Conservation (phyloP, 2,329 filamentous ascomycete species). For the Pseudogymnoascus sp. region DNA sequence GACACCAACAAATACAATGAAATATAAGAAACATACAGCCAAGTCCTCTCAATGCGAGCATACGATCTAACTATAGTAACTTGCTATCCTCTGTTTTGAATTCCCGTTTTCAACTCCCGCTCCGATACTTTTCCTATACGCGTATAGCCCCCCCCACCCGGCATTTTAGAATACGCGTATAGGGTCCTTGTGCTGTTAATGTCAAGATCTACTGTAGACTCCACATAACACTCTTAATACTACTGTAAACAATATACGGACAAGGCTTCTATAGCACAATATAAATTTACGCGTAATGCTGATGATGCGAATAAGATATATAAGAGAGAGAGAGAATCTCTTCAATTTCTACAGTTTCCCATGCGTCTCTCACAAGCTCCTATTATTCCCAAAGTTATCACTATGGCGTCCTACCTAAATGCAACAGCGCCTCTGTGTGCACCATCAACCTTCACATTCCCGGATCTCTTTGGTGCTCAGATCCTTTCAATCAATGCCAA, state of each 20-base stretch:
- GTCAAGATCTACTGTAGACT: neutral
- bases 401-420: neutral
- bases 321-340: neutral
- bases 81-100: neutral
- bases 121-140: neutral
- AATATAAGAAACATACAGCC: neutral
- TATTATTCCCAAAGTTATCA: neutral
- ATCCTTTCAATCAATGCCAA: neutral
- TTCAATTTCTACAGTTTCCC: neutral
- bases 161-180: neutral
- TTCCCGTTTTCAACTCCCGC: neutral
- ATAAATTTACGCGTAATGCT: neutral
- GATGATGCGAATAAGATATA: neutral
- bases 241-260: neutral
- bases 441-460: neutral
- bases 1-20: neutral
- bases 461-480: neutral
- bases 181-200: neutral
- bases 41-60: neutral
- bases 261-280: neutral
- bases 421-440: neutral
- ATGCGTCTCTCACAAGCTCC: neutral
- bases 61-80: neutral
- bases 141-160: neutral
- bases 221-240: neutral